A percentile compares a stretch with the other conserved stretches of the same genome.
These are phyloP conservation scores for Candida ipomoeae DNA, from an alignment of 805 yeast species.

Conservation along the genomic window DNA sequence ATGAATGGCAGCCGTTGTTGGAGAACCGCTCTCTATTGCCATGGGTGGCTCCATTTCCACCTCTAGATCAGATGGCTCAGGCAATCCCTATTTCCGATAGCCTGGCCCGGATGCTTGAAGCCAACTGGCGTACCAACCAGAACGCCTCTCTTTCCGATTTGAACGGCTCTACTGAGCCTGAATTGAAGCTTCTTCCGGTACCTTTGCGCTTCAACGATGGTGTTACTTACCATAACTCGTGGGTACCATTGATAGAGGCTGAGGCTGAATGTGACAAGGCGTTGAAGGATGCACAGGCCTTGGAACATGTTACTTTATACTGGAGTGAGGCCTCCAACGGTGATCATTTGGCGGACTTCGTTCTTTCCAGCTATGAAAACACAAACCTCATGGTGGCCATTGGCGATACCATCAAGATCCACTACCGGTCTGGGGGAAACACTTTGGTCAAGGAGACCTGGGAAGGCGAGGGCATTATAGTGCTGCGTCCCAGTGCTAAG, in stretches of 20 bases:
- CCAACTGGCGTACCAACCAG: slow-evolving; percentile 73
- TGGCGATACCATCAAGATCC: slow-evolving; percentile 76
- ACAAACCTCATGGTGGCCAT: slow-evolving; percentile 66
- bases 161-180: slow-evolving; percentile 39
- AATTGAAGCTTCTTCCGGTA: slow-evolving; percentile 58
- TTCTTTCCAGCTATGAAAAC: slow-evolving; percentile 62
- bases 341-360: slow-evolving; percentile 64
- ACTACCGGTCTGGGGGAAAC: slow-evolving; percentile 50
- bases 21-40: slow-evolving; percentile 72
- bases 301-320: slow-evolving; percentile 63
- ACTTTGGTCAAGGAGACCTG: slow-evolving; percentile 45
- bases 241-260: slow-evolving; percentile 75
- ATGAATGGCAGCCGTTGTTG: slow-evolving; percentile 82
- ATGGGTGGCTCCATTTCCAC: slow-evolving; percentile 76
- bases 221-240: slow-evolving; percentile 76
- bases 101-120: slow-evolving; percentile 70
- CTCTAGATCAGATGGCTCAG: slow-evolving; percentile 55
- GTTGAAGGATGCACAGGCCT: slow-evolving; percentile 70
- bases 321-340: slow-evolving; percentile 72
- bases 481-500: slow-evolving; percentile 62
- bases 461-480: slow-evolving; percentile 69
- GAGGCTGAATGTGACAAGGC: slow-evolving; percentile 79
- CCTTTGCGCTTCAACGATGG: slow-evolving; percentile 77
- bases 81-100: slow-evolving; percentile 55
- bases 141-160: slow-evolving; percentile 69